Conservation (phyloP, 2,329 filamentous ascomycete genomes). For the Chrysoporthe cubensis region DNA sequence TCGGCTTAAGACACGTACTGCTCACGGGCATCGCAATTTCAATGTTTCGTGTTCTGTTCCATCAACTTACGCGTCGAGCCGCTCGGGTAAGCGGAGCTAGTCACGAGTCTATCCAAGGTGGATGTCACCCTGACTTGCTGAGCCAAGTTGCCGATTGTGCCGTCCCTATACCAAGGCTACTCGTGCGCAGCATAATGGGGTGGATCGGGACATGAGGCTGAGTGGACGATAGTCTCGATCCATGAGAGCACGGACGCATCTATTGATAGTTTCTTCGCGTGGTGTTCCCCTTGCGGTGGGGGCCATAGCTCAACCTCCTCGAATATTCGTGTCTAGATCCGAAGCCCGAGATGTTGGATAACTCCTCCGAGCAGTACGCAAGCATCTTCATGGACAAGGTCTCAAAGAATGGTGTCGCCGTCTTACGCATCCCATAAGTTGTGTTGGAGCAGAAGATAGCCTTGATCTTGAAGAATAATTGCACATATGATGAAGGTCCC, state of each 20-base stretch:
- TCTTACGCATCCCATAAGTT: not conserved
- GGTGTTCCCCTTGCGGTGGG: not conserved
- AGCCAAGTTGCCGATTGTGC: not conserved
- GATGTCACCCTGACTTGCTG: not conserved
- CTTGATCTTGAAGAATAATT: not conserved
- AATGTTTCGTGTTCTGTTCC: not conserved
- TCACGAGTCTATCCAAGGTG: not conserved
- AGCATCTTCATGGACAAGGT: not conserved
- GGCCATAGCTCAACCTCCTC: not conserved
- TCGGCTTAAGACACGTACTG: not conserved
- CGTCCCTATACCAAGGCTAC: not conserved
- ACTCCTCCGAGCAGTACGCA: not conserved
- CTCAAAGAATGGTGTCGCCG: not conserved
- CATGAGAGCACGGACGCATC: not conserved
- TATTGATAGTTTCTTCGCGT: not conserved
- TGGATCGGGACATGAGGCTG: not conserved
- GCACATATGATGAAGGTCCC: not conserved
- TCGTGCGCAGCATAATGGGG: not conserved
- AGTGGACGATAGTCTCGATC: not conserved
- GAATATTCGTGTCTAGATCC: not conserved
- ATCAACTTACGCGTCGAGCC: not conserved
- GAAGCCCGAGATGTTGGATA: not conserved
- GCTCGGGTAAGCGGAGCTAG: not conserved
- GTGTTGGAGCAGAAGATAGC: not conserved
- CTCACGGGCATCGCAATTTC: not conserved